phyloP scores from a whole-genome alignment of 2,329 filamentous ascomycete species.

The Trichoderma atrobrunneum region DNA sequence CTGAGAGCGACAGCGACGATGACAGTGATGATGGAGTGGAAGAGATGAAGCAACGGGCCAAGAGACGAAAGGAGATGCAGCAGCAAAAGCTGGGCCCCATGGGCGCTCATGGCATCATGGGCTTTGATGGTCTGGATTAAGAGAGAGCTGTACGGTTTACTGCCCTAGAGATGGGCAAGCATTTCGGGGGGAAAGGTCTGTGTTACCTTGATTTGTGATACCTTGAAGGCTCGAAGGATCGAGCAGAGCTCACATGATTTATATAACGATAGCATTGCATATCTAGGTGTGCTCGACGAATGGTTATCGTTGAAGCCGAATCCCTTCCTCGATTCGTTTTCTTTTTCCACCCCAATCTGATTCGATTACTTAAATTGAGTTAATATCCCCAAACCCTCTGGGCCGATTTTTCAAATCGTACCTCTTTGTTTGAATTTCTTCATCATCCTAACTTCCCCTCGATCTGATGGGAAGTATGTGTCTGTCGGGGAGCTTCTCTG shows the following conservation, averaged over 20 bases:
- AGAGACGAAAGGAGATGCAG: conserved; percentile 43
- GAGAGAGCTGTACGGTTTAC: not conserved
- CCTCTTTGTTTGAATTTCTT: not conserved
- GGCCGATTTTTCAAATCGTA: not conserved
- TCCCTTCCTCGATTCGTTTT: not conserved
- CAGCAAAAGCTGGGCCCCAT: conserved; percentile 46
- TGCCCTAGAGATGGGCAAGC: not conserved
- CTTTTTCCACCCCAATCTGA: not conserved
- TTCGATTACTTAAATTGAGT: not conserved
- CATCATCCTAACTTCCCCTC: not conserved
- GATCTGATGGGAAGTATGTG: not conserved
- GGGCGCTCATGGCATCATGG: conserved; percentile 51
- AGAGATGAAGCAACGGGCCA: conserved; percentile 45
- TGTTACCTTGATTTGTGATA: not conserved
- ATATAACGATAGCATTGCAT: not conserved
- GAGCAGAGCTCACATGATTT: not conserved
- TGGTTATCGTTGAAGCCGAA: not conserved
- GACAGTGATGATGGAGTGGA: conserved; percentile 32
- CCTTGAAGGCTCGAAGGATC: not conserved
- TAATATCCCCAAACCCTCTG: not conserved
- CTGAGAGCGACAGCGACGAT: conserved; percentile 43
- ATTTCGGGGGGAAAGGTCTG: not conserved
- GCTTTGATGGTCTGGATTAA: conserved; percentile 48
- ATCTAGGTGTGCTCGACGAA: not conserved
- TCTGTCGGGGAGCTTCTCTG: not conserved